Evolutionary conservation across 1,284 basidiomycete genomes (phyloP).

Genomic region (Neonothopanus nambi): DNA sequence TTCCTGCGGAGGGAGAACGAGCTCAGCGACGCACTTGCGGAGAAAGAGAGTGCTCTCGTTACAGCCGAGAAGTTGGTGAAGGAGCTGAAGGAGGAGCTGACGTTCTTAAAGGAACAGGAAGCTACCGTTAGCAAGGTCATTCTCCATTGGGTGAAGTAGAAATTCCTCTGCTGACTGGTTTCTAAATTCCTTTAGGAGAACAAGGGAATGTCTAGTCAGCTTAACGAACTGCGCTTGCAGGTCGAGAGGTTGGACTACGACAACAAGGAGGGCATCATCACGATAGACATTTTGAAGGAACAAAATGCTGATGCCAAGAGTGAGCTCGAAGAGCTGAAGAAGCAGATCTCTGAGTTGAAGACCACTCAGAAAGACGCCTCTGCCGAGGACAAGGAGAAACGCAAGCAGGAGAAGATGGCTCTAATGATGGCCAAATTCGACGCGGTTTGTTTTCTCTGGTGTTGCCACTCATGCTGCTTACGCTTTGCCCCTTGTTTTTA

Average conservation of each 20-base stretch:
- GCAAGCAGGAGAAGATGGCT: constrained; percentile 99
- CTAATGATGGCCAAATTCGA: constrained; percentile 99
- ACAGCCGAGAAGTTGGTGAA: constrained; percentile 79
- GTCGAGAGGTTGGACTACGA: constrained; percentile 94
- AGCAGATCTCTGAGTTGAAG: constrained; percentile 79
- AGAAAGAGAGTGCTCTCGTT: constrained; percentile 81
- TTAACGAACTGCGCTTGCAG: constrained; percentile 91
- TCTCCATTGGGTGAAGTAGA: constrained; percentile 6
- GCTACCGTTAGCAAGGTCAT: constrained; percentile 69
- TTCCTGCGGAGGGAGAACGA: constrained; percentile 98
- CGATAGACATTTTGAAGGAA: constrained; percentile 96
- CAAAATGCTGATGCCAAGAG: constrained; percentile 87
- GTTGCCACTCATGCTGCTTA: constrained; percentile 6
- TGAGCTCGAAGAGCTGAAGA: constrained; percentile 91
- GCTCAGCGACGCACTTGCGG: constrained; percentile 89
- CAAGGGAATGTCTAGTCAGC: constrained; percentile 85
- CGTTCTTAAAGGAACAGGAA: constrained; percentile 93
- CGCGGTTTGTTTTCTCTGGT: constrained; percentile 57
- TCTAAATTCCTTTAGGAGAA: constrained; percentile 69
- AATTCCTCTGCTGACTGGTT: constrained; percentile 1
- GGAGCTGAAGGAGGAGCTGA: constrained; percentile 84
- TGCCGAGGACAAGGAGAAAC: constrained; percentile 95
- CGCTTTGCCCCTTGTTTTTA: constrained; percentile 30
- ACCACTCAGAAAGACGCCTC: constrained; percentile 82
- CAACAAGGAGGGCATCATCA: constrained; percentile 92